A percentile compares a stretch with the other conserved stretches of the same genome.
phyloP scores from a whole-genome alignment of 805 yeast genomes.

The Spathaspora passalidarum region DNA sequence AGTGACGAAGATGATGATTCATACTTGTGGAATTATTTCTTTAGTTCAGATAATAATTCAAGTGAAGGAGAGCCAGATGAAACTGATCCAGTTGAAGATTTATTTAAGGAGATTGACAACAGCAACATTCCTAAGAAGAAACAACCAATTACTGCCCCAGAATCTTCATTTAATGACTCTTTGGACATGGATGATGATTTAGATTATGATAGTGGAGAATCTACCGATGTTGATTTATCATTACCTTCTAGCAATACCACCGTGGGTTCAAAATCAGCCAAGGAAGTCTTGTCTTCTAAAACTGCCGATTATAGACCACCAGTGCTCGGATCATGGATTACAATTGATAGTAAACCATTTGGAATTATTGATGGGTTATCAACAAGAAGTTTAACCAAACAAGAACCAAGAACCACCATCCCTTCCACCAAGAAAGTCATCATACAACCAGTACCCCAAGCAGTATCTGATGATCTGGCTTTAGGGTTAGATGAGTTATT shows the following conservation, averaged over 20 bases:
- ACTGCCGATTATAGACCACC: slow-evolving; percentile 89
- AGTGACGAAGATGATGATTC: slow-evolving; percentile 62
- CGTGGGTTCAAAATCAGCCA: slow-evolving; percentile 75
- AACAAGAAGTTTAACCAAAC: slow-evolving; percentile 62
- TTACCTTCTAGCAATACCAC: slow-evolving; percentile 64
- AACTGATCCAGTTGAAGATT: slow-evolving; percentile 19
- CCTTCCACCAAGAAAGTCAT: slow-evolving; percentile 16
- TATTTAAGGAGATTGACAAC: slow-evolving; percentile 23
- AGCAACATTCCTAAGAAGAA: slow-evolving; percentile 2
- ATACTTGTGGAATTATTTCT: slow-evolving; percentile 72
- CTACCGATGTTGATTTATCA: slow-evolving; percentile 89
- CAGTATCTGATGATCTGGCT: slow-evolving; percentile 15
- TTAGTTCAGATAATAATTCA: slow-evolving; percentile 40
- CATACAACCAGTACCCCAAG: slow-evolving; percentile 22
- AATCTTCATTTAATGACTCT: not conserved
- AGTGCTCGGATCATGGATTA: slow-evolving; percentile 86
- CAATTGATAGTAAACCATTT: slow-evolving; percentile 74
- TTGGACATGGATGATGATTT: slow-evolving; percentile 18
- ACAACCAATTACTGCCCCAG: not conserved
- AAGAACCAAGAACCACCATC: slow-evolving; percentile 8
- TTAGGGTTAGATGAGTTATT: slow-evolving; percentile 72
- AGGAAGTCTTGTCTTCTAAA: slow-evolving; percentile 87
- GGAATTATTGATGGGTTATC: slow-evolving; percentile 94
- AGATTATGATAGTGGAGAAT: slow-evolving; percentile 68
- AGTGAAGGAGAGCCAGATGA: slow-evolving; percentile 14